These are phyloP conservation scores for Sordariomycetes sp. DNA, from an alignment of 2,329 filamentous ascomycete species.

Conservation along the genomic window DNA sequence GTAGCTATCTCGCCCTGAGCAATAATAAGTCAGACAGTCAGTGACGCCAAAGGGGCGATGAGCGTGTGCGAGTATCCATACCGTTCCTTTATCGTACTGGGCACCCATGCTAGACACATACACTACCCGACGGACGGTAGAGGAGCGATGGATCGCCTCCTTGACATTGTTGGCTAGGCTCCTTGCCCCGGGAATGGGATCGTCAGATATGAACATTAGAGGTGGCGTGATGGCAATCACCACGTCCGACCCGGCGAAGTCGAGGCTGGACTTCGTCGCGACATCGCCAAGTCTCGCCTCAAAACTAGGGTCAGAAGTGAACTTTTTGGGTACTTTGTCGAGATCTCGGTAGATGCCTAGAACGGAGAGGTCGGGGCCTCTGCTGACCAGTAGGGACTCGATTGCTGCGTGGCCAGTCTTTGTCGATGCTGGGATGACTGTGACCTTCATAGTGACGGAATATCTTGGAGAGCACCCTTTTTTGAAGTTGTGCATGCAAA, in stretches of 20 bases:
- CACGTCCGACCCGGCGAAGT: constrained; percentile 15
- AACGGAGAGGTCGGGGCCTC: neutral
- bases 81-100: constrained; percentile 15
- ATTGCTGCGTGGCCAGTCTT: neutral
- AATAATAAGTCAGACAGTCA: neutral
- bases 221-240: constrained; percentile 19
- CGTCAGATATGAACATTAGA: constrained; percentile 10
- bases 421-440: neutral
- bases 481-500: too few relatives aligned
- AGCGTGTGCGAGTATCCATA: constrained; percentile 6
- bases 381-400: neutral
- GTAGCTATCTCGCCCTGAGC: constrained; percentile 4
- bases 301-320: constrained; percentile 13
- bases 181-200: constrained; percentile 3
- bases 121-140: constrained; percentile 11
- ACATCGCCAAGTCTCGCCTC: constrained; percentile 16
- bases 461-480: neutral
- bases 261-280: constrained; percentile 10
- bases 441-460: neutral
- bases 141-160: constrained; percentile 8
- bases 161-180: constrained; percentile 12
- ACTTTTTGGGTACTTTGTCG: constrained; percentile 15
- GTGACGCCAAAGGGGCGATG: neutral
- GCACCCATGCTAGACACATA: constrained; percentile 16
- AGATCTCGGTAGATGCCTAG: constrained; percentile 15